phyloP scores from a whole-genome alignment of 805 yeast species.

The Saccharomycopsis sp. region DNA sequence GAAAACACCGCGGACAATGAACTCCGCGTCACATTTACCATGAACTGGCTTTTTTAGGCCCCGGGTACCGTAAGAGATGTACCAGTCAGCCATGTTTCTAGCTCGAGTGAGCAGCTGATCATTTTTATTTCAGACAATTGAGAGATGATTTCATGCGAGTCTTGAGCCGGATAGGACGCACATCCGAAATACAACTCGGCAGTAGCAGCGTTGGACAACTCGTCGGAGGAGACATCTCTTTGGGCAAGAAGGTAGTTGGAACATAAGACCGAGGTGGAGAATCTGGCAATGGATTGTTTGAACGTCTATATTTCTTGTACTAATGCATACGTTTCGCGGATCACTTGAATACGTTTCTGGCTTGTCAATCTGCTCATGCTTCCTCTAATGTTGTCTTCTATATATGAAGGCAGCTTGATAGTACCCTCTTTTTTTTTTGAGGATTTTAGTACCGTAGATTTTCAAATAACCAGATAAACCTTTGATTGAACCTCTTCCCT shows the following conservation, averaged over 20 bases:
- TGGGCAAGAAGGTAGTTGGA: slow-evolving; percentile 3
- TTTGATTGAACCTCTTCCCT: too few species aligned
- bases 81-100: slow-evolving; percentile 97
- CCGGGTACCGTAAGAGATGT: slow-evolving; percentile 97
- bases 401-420: too few species aligned
- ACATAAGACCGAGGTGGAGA: neutral
- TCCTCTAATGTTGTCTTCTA: too few species aligned
- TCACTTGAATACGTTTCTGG: too few species aligned
- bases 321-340: too few species aligned
- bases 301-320: slow-evolving; percentile 6
- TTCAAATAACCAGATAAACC: too few species aligned
- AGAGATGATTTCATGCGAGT: slow-evolving; percentile 77
- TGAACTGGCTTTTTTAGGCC: slow-evolving; percentile 98
- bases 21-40: slow-evolving; percentile 73
- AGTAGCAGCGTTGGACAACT: slow-evolving; percentile 86
- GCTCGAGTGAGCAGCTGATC: slow-evolving; percentile 75
- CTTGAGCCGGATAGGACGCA: slow-evolving; percentile 80
- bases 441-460: too few species aligned
- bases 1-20: slow-evolving; percentile 65
- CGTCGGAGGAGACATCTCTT: slow-evolving; percentile 35
- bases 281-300: slow-evolving; percentile 14
- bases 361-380: too few species aligned
- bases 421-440: too few species aligned
- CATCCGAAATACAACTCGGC: slow-evolving; percentile 84
- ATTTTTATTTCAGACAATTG: slow-evolving; percentile 88